A percentile compares a stretch with the other conserved stretches of the same genome.
These are phyloP conservation scores for Prunus padus DNA, from an alignment of 306 rosid species.

Conservation along the genomic window DNA sequence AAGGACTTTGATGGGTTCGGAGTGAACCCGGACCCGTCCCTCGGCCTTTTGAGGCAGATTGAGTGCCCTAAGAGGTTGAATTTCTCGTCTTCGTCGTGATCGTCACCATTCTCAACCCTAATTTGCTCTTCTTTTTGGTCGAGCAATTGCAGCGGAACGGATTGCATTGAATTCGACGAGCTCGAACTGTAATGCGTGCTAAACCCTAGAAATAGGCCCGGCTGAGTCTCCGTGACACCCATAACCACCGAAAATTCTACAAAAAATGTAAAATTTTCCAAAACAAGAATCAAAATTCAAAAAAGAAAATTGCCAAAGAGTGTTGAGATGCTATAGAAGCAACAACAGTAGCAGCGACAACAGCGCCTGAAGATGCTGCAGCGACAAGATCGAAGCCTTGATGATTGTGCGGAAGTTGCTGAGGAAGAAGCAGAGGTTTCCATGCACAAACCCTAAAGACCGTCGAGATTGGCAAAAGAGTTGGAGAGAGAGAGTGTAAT, in stretches of 20 bases:
- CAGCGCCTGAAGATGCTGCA: conserved; percentile 46
- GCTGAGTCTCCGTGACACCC: conserved; percentile 48
- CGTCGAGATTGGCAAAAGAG: background rate
- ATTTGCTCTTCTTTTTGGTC: conserved; percentile 37
- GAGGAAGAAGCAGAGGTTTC: conserved; percentile 38
- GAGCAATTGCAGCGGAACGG: conserved; percentile 34
- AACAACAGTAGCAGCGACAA: conserved; percentile 79
- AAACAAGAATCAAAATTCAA: no score
- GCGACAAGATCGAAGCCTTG: conserved; percentile 35
- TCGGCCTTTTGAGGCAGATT: conserved; percentile 47
- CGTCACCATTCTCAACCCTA: conserved; percentile 36
- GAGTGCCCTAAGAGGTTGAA: conserved; percentile 59
- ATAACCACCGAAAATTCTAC: conserved; percentile 3
- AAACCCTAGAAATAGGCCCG: conserved; percentile 61
- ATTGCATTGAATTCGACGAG: conserved; percentile 21
- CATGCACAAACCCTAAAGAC: conserved; percentile 26
- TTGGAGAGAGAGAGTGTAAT: background rate
- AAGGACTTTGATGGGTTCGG: conserved; percentile 42
- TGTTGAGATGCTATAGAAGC: conserved; percentile 28
- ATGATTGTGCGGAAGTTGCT: conserved; percentile 4
- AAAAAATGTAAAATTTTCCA: background rate
- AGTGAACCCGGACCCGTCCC: conserved; percentile 33
- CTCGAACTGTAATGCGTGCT: conserved; percentile 30
- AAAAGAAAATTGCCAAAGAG: background rate
- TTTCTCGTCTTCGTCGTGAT: conserved; percentile 38